These are phyloP conservation scores for Boeremia lycopersici DNA, from an alignment of 2,329 filamentous ascomycete species.

Conservation along the genomic window DNA sequence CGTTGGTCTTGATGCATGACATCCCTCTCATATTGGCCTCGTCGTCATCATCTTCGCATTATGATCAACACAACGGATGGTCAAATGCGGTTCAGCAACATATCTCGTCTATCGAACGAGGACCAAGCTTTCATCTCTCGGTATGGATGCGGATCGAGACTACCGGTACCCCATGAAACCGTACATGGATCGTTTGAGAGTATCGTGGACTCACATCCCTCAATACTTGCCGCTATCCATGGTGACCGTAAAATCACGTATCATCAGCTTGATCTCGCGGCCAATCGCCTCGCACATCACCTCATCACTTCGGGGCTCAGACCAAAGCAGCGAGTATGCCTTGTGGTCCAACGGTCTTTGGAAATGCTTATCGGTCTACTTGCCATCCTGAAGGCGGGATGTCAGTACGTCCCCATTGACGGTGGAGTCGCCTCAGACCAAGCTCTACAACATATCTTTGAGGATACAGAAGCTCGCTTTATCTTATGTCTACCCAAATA, in stretches of 20 bases:
- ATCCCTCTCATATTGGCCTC: not conserved
- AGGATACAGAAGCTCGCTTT: slow-evolving; percentile 53
- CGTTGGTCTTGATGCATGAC: not conserved
- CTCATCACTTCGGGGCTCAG: slow-evolving; percentile 37
- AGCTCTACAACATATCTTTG: slow-evolving; percentile 55
- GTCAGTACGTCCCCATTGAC: slow-evolving; percentile 66
- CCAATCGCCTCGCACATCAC: slow-evolving; percentile 41
- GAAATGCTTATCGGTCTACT: slow-evolving; percentile 65
- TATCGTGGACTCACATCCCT: slow-evolving; percentile 33
- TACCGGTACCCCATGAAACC: slow-evolving; percentile 23
- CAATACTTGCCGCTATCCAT: slow-evolving; percentile 30
- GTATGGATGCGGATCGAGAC: slow-evolving; percentile 31
- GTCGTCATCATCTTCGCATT: not conserved
- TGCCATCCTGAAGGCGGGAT: slow-evolving; percentile 63
- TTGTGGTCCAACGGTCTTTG: slow-evolving; percentile 61
- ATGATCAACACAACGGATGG: slow-evolving; percentile 18
- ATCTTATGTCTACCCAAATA: slow-evolving; percentile 55
- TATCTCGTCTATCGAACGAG: slow-evolving; percentile 24
- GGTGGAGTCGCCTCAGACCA: slow-evolving; percentile 52
- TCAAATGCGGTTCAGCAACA: slow-evolving; percentile 14
- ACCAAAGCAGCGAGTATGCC: slow-evolving; percentile 55
- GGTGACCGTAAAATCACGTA: slow-evolving; percentile 35
- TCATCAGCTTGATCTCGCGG: slow-evolving; percentile 34
- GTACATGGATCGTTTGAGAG: slow-evolving; percentile 38
- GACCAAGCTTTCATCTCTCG: slow-evolving; percentile 29